These are phyloP conservation scores for Porphyra umbilicalis DNA, from an alignment of 31 red algal species.

Conservation along the genomic window DNA sequence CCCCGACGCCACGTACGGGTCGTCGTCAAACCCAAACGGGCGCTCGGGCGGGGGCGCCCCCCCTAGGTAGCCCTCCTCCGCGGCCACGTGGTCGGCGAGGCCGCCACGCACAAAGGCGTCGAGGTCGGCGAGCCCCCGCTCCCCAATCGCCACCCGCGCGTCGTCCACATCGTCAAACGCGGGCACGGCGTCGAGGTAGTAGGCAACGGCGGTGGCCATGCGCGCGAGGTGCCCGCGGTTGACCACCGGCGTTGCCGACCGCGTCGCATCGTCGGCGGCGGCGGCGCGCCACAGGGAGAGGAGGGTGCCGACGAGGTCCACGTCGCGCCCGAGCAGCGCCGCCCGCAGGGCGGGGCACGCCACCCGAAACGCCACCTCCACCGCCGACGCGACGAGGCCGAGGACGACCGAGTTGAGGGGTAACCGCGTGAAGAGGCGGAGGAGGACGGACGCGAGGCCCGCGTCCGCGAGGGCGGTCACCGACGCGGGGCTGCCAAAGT, in stretches of 20 bases:
- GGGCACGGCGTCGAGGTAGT: background rate
- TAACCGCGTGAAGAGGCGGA: slow-evolving; percentile 43
- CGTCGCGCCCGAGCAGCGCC: slow-evolving; percentile 34
- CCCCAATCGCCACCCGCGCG: background rate
- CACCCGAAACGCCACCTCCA: slow-evolving; percentile 47
- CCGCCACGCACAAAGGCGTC: background rate
- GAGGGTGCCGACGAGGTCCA: slow-evolving; percentile 30
- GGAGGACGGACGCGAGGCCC: slow-evolving; percentile 49
- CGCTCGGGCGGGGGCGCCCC: background rate
- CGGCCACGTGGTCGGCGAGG: background rate
- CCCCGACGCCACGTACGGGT: background rate
- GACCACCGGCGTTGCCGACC: background rate
- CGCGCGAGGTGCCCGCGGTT: background rate
- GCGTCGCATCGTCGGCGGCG: background rate
- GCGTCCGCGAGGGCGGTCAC: slow-evolving; percentile 38
- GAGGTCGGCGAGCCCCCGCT: background rate
- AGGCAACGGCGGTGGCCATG: background rate
- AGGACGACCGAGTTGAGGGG: slow-evolving; percentile 53
- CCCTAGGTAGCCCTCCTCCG: background rate
- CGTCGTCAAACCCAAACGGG: background rate
- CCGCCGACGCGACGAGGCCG: slow-evolving; percentile 57
- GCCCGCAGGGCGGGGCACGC: slow-evolving; percentile 24
- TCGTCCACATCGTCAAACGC: background rate
- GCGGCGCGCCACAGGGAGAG: slow-evolving; percentile 44
- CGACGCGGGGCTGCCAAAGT: slow-evolving; percentile 50